These are phyloP conservation scores for Neolentinus lepideus DNA, from an alignment of 1,284 basidiomycete genomes.

Conservation along the genomic window DNA sequence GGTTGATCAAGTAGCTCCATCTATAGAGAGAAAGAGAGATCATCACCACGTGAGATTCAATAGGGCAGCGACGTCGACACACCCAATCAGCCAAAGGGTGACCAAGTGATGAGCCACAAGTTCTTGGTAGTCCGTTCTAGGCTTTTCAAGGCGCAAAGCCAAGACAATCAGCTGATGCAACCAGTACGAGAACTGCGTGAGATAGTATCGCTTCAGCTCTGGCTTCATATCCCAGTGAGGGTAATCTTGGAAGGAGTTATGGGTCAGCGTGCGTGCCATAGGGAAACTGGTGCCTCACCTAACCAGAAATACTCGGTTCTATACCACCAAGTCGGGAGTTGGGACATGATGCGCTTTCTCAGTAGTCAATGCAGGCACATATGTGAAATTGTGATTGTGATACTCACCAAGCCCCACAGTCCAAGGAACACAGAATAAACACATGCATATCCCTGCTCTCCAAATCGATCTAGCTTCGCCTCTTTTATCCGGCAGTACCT, in stretches of 20 bases:
- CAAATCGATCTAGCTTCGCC: slow-evolving; percentile 76
- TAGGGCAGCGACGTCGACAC: slow-evolving; percentile 16
- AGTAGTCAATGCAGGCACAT: background rate
- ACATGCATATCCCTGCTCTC: slow-evolving; percentile 85
- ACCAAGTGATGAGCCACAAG: slow-evolving; percentile 87
- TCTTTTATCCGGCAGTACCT: slow-evolving; percentile 62
- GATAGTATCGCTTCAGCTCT: slow-evolving; percentile 87
- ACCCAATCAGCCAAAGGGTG: slow-evolving; percentile 93
- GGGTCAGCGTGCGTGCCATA: slow-evolving; percentile 1
- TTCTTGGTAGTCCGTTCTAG: slow-evolving; percentile 87
- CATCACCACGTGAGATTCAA: background rate
- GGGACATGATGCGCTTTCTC: slow-evolving; percentile 77
- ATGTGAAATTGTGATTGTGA: background rate
- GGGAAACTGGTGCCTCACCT: slow-evolving; percentile 34
- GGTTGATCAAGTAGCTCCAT: slow-evolving; percentile 83
- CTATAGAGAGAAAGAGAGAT: slow-evolving; percentile 30
- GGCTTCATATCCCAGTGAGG: slow-evolving; percentile 87
- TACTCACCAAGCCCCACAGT: slow-evolving; percentile 69
- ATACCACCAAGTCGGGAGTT: slow-evolving; percentile 89
- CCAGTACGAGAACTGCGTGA: slow-evolving; percentile 90
- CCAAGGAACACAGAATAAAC: slow-evolving; percentile 75
- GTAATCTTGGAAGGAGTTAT: slow-evolving; percentile 47
- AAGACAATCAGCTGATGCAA: slow-evolving; percentile 90
- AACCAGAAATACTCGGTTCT: slow-evolving; percentile 79
- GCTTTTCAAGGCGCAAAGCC: slow-evolving; percentile 83